These are phyloP conservation scores for Cryptococcus sp. DNA, from an alignment of 1,284 basidiomycete species.

Conservation along the genomic window DNA sequence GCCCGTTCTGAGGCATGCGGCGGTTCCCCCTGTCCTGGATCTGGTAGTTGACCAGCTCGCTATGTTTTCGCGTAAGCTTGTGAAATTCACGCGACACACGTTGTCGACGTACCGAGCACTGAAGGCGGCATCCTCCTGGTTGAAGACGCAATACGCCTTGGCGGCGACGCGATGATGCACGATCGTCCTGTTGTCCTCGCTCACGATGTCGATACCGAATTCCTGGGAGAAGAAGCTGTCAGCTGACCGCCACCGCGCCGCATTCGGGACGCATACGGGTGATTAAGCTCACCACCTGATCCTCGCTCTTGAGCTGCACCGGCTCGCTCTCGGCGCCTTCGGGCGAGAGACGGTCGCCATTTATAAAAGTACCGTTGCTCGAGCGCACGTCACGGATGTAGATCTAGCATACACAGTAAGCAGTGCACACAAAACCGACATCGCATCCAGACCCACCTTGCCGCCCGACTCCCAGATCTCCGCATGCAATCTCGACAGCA, in stretches of 20 bases:
- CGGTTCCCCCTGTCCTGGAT: constrained; percentile 31
- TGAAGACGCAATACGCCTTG: constrained; percentile 83
- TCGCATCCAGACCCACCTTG: constrained; percentile 59
- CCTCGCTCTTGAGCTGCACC: constrained; percentile 89
- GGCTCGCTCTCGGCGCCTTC: constrained; percentile 92
- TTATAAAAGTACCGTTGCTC: constrained; percentile 98
- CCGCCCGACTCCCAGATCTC: constrained; percentile 93
- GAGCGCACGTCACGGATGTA: constrained; percentile 98
- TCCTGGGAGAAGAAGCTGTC: constrained; percentile 58
- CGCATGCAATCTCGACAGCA: constrained; percentile 90
- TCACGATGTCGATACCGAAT: constrained; percentile 98
- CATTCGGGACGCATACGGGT: too few species aligned
- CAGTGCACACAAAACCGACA: background rate
- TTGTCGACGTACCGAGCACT: constrained; percentile 42
- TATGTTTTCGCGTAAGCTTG: constrained; percentile 13
- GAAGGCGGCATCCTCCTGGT: constrained; percentile 68
- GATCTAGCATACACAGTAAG: constrained; percentile 58
- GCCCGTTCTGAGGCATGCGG: background rate
- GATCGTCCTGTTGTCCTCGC: constrained; percentile 97
- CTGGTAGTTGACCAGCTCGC: constrained; percentile 45
- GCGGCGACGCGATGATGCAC: constrained; percentile 98
- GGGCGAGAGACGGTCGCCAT: constrained; percentile 82
- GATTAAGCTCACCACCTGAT: constrained; percentile 68
- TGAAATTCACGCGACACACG: too few species aligned
- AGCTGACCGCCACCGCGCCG: background rate